Percentiles rank a stretch among this genome's conserved stretches.
phyloP scores from a whole-genome alignment of 139 green algal species.

The Chlamydomonas incerta region DNA sequence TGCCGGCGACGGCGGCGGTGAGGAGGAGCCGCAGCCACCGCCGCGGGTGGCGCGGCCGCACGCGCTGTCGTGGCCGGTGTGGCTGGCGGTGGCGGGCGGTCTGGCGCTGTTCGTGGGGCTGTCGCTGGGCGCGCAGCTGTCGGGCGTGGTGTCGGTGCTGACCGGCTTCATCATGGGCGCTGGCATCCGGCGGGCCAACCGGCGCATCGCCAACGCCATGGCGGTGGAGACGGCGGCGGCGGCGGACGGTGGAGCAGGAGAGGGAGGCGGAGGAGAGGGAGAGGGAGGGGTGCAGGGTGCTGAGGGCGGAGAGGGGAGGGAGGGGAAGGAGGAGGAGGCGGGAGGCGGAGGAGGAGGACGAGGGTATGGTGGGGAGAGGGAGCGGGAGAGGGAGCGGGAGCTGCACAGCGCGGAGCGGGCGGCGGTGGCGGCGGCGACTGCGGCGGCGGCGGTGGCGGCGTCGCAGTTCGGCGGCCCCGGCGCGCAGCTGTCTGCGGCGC shows the following conservation, averaged over 20 bases:
- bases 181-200: slow-evolving; percentile 11
- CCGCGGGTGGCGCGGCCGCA: slow-evolving; percentile 7
- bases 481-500: slow-evolving; percentile 4
- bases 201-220: slow-evolving; percentile 13
- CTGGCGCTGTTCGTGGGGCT: background rate
- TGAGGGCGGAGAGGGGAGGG: background rate
- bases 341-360: background rate
- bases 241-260: background rate
- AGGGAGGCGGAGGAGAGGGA: background rate
- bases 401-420: background rate
- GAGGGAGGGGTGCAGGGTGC: background rate
- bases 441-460: slow-evolving; percentile 4
- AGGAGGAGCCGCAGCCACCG: background rate
- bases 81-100: background rate
- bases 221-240: background rate
- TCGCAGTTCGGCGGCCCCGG: background rate
- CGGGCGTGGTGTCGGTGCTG: background rate
- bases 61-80: slow-evolving; percentile 28
- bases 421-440: slow-evolving; percentile 27
- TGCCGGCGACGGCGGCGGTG: background rate
- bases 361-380: background rate
- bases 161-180: background rate
- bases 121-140: slow-evolving; percentile 4
- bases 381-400: background rate
- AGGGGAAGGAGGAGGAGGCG: background rate